phyloP scores from a whole-genome alignment of 1,284 basidiomycete species.

The Volvariella volvacea region DNA sequence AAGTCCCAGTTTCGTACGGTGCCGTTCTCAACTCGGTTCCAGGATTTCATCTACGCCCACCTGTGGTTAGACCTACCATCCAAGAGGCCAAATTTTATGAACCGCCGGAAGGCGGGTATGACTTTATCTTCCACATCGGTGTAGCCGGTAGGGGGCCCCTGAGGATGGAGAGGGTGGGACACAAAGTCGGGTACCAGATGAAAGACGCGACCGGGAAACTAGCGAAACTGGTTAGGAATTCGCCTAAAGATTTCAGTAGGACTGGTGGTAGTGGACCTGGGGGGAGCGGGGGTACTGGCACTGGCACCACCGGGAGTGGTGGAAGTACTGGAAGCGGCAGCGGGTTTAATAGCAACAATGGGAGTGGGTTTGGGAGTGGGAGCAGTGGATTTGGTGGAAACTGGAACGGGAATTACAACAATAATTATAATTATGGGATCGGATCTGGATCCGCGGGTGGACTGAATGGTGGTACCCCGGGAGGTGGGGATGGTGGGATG shows the following conservation, averaged over 20 bases:
- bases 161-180: slow-evolving; percentile 59
- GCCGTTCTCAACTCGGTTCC: slow-evolving; percentile 51
- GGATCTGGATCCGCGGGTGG: slow-evolving; percentile 6
- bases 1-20: slow-evolving; percentile 57
- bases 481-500: slow-evolving; percentile 18
- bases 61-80: slow-evolving; percentile 37
- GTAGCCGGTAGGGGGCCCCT: slow-evolving; percentile 60
- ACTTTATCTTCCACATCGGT: slow-evolving; percentile 69
- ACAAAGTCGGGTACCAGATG: slow-evolving; percentile 67
- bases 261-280: slow-evolving; percentile 59
- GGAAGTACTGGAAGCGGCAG: too few relatives aligned
- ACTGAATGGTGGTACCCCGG: slow-evolving; percentile 5
- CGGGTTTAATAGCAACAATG: slow-evolving; percentile 17
- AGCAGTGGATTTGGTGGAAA: slow-evolving; percentile 24
- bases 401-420: neutral
- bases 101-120: slow-evolving; percentile 56
- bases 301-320: slow-evolving; percentile 4
- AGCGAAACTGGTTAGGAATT: slow-evolving; percentile 42
- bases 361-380: slow-evolving; percentile 25
- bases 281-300: slow-evolving; percentile 53
- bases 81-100: slow-evolving; percentile 23
- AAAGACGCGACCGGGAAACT: slow-evolving; percentile 57
- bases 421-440: neutral
- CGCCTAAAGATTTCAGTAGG: slow-evolving; percentile 41
- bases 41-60: slow-evolving; percentile 55